phyloP scores from a whole-genome alignment of 108 stramenopile genomes.

The Nitzschia sp. region DNA sequence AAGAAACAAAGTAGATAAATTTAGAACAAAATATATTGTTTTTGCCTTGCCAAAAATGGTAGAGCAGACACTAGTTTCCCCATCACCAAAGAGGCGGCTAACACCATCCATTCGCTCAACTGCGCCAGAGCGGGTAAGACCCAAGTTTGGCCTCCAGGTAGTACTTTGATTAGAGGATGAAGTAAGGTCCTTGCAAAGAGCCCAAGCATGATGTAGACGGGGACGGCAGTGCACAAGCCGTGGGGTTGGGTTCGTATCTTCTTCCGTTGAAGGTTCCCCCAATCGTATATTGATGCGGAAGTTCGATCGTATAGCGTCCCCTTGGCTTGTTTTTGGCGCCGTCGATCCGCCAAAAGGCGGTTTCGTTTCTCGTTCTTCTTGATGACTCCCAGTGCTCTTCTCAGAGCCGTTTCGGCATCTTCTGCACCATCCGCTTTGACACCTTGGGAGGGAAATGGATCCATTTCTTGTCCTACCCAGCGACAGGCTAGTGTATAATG shows the following conservation, averaged over 20 bases:
- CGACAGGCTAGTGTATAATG: constrained; percentile 45
- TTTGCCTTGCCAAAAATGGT: not conserved
- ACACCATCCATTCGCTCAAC: not conserved
- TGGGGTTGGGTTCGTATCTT: constrained; percentile 34
- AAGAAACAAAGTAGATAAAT: too few relatives aligned
- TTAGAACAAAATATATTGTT: constrained; percentile 22
- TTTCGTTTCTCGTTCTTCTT: constrained; percentile 18
- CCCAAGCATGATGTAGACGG: constrained; percentile 33
- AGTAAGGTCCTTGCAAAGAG: constrained; percentile 15
- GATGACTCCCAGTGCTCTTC: constrained; percentile 1
- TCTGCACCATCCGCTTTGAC: constrained; percentile 27
- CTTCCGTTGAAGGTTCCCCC: not conserved
- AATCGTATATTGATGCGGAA: not conserved
- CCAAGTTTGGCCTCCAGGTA: constrained; percentile 21
- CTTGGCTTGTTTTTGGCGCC: not conserved
- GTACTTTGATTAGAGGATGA: not conserved
- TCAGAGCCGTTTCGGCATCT: constrained; percentile 21
- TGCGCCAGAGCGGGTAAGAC: constrained; percentile 7
- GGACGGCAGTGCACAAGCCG: constrained; percentile 42
- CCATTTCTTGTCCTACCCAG: constrained; percentile 42
- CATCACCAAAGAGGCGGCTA: not conserved
- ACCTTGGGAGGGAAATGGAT: constrained; percentile 49
- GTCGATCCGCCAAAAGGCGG: not conserved
- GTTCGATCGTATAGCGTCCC: not conserved
- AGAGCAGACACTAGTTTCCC: constrained; percentile 3